Base-by-base conservation (phyloP, 805 yeast genomes). In the Candida stauntonica region DNA sequence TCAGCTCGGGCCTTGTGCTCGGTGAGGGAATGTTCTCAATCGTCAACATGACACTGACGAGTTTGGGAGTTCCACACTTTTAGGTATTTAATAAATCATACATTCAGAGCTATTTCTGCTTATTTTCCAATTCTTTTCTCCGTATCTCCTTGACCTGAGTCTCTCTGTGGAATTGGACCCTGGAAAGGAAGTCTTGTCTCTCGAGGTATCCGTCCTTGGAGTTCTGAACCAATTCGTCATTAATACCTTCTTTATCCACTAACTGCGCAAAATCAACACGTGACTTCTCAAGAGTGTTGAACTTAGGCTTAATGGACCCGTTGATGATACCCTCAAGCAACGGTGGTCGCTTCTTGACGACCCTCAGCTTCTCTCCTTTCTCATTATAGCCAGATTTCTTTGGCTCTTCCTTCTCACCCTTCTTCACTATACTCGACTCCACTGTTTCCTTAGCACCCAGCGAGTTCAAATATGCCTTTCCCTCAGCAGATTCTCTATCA, bases 11-110 rank as follows among this genome's bases (percentile, higher is more conserved):
- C 0, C 67, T 91, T 43, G 95, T 91, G 3, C 64, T 91, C 16
- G 99, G 99, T 14, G 99, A 91, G 62, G 98, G 99, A 2, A 67
- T 91, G 33, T 77, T 87, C 52, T 86, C 96, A 53, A 83, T 86
- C 11, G 65, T 85, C 20, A 84, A 84, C 28, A 83, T 91, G 91
- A 50, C 83, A 2, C 64, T 88, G 54, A 81, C 95, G 1, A 75
- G 83, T 48, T 52, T 85, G 42, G 72, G 75, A 3, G 75, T 79
- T 12, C 86, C 87, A 3, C 85, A 79, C 62, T 60, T 41, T 3
- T 39, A 23, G 23, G n/a, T n/a, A 3, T 2, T 7, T 13, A 4
- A 23, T 19, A n/a, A 26, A 26, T 18, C 13, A 30, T 5, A 9
- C 17, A 9, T 13, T 26, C 9, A 16, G n/a, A n/a, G n/a, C 31